A percentile compares a stretch with the other conserved stretches of the same genome.
These are phyloP conservation scores for Escovopsis sp. DNA, from an alignment of 2,329 filamentous ascomycete species.

Conservation along the genomic window DNA sequence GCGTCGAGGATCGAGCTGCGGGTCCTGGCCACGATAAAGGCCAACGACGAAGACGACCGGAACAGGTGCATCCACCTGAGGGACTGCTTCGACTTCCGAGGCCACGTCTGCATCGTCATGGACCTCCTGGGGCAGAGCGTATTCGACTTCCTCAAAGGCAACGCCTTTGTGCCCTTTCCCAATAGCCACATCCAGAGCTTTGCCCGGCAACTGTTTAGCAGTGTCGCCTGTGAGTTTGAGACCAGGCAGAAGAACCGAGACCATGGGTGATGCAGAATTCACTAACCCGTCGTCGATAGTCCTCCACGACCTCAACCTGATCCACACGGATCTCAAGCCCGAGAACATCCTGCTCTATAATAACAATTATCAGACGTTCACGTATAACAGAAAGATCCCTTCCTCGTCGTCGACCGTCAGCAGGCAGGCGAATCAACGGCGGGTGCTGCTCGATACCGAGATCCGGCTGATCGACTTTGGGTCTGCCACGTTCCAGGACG, in stretches of 20 bases:
- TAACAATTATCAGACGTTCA: slow-evolving; percentile 51
- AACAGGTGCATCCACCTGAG: slow-evolving; percentile 92
- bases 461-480: slow-evolving; percentile 56
- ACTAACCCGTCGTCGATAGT: slow-evolving; percentile 42
- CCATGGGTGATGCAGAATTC: too few relatives aligned
- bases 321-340: slow-evolving; percentile 69
- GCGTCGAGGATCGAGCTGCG: slow-evolving; percentile 85
- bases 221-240: slow-evolving; percentile 66
- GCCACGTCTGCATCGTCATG: slow-evolving; percentile 79
- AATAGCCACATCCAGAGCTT: slow-evolving; percentile 97
- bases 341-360: slow-evolving; percentile 55
- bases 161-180: slow-evolving; percentile 86
- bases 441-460: slow-evolving; percentile 50
- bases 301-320: slow-evolving; percentile 86
- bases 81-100: slow-evolving; percentile 91
- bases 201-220: slow-evolving; percentile 91
- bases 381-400: slow-evolving; percentile 52
- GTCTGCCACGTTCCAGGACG: slow-evolving; percentile 55
- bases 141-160: slow-evolving; percentile 92
- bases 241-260: too few relatives aligned
- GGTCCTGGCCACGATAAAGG: slow-evolving; percentile 76
- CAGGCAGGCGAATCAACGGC: slow-evolving; percentile 45
- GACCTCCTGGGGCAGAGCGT: slow-evolving; percentile 77
- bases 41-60: slow-evolving; percentile 78
- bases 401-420: slow-evolving; percentile 44